phyloP scores from a whole-genome alignment of 2,329 filamentous ascomycete genomes.

The Scytalidium lignicola region DNA sequence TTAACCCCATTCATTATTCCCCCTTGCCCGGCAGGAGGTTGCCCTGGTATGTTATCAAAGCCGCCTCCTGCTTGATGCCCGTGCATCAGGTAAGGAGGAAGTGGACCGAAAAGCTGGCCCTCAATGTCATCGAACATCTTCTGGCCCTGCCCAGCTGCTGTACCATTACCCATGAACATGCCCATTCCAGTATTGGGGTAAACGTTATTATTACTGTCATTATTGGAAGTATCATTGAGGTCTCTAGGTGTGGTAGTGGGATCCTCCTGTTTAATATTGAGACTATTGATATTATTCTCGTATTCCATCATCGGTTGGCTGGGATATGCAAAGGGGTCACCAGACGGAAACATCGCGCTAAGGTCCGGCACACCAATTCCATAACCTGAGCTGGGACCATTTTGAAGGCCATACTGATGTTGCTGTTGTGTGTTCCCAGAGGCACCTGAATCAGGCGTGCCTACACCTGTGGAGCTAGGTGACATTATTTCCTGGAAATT shows the following conservation, averaged over 20 bases:
- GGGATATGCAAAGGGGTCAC: constrained; percentile 74
- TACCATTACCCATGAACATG: constrained; percentile 25
- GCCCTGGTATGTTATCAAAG: not conserved
- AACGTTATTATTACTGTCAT: constrained; percentile 27
- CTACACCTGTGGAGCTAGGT: constrained; percentile 15
- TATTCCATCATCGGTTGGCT: constrained; percentile 67
- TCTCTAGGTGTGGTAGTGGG: constrained; percentile 4
- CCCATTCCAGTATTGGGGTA: constrained; percentile 9
- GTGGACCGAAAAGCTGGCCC: constrained; percentile 65
- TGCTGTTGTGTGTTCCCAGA: constrained; percentile 12
- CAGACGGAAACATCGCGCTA: constrained; percentile 71
- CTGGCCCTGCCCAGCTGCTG: constrained; percentile 10
- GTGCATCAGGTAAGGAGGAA: constrained; percentile 59
- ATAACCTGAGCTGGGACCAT: constrained; percentile 30
- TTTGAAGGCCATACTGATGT: constrained; percentile 11
- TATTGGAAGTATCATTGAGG: constrained; percentile 26
- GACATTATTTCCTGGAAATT: constrained; percentile 22
- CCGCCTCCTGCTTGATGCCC: constrained; percentile 13
- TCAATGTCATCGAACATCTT: constrained; percentile 55
- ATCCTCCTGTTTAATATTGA: constrained; percentile 27
- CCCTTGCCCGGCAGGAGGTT: not conserved
- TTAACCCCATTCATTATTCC: not conserved
- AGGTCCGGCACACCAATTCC: constrained; percentile 53
- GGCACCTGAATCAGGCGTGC: constrained; percentile 21
- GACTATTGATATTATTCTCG: constrained; percentile 22